These are phyloP conservation scores for Crithidia expoeki DNA, from an alignment of 208 protist species.

Conservation along the genomic window DNA sequence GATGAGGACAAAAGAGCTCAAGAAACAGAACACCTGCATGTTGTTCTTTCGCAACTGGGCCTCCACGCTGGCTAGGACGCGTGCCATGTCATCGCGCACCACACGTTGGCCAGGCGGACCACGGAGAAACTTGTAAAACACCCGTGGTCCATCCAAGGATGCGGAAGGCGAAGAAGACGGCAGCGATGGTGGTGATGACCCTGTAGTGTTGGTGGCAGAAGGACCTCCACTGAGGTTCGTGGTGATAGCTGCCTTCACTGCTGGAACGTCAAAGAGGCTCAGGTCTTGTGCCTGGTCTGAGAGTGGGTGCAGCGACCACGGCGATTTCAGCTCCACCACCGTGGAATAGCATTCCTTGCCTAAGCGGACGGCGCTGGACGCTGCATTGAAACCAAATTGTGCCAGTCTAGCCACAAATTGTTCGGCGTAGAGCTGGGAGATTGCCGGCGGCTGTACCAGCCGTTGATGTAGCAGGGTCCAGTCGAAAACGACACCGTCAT, in stretches of 20 bases:
- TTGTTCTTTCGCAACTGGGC: constrained; percentile 39
- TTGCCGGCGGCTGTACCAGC: constrained; percentile 10
- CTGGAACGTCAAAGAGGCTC: constrained; percentile 47
- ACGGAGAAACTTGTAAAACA: constrained; percentile 51
- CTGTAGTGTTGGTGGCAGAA: too few species aligned
- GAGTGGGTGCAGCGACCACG: constrained; percentile 58
- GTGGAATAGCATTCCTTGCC: constrained; percentile 33
- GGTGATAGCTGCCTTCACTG: neutral
- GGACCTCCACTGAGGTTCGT: too few species aligned
- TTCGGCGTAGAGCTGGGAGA: neutral
- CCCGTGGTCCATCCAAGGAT: neutral
- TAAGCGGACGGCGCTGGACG: neutral
- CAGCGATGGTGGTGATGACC: too few species aligned
- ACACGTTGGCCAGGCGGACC: constrained; percentile 55
- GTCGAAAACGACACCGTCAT: constrained; percentile 64
- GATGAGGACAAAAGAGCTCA: constrained; percentile 57
- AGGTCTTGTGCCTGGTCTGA: constrained; percentile 51
- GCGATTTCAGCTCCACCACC: constrained; percentile 49
- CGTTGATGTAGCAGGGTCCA: constrained; percentile 64
- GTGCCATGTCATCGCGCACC: constrained; percentile 51
- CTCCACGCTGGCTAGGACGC: constrained; percentile 41
- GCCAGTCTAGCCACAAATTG: neutral
- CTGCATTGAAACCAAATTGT: constrained; percentile 6
- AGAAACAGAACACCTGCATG: constrained; percentile 43
- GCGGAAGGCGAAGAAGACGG: constrained; percentile 6